phyloP scores from a whole-genome alignment of 1,284 basidiomycete genomes.

The Naganishia sp. region DNA sequence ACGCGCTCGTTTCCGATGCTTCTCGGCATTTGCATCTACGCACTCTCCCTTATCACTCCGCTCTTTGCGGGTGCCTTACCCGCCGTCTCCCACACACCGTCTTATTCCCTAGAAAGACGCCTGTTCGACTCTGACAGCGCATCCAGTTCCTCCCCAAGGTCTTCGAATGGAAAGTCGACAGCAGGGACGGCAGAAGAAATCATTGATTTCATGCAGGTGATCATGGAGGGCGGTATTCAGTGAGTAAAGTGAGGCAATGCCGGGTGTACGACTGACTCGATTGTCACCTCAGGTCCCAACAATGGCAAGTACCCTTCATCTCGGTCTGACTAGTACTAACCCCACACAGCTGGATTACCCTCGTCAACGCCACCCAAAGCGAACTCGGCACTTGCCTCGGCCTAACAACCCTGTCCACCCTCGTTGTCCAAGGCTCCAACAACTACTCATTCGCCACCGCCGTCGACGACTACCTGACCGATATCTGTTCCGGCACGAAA shows the following conservation, averaged over 20 bases:
- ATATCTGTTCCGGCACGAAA: constrained; percentile 26
- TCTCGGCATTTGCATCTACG: neutral
- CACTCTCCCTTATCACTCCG: neutral
- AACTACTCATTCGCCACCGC: constrained; percentile 26
- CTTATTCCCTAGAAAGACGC: neutral
- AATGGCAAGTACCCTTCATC: constrained; percentile 4
- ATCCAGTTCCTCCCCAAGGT: constrained; percentile 2
- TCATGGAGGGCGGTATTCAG: constrained; percentile 21
- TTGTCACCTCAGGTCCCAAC: constrained; percentile 3
- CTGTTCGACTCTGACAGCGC: too few relatives aligned
- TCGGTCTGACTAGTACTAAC: neutral
- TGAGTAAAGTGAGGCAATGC: neutral
- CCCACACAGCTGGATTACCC: constrained; percentile 29
- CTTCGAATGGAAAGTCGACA: neutral
- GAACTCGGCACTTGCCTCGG: constrained; percentile 28
- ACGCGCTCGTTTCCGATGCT: constrained; percentile 12
- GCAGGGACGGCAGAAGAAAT: constrained; percentile 10
- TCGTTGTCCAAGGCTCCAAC: constrained; percentile 23
- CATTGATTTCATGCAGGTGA: constrained; percentile 24
- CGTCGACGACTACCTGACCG: constrained; percentile 21
- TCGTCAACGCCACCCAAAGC: constrained; percentile 32
- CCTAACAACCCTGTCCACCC: constrained; percentile 25
- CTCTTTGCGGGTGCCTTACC: constrained; percentile 2
- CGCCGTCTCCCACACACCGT: neutral
- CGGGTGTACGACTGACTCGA: neutral